Evolutionary conservation across 805 yeast genomes (phyloP).

Genomic region (Wickerhamomyces strasburgensis): DNA sequence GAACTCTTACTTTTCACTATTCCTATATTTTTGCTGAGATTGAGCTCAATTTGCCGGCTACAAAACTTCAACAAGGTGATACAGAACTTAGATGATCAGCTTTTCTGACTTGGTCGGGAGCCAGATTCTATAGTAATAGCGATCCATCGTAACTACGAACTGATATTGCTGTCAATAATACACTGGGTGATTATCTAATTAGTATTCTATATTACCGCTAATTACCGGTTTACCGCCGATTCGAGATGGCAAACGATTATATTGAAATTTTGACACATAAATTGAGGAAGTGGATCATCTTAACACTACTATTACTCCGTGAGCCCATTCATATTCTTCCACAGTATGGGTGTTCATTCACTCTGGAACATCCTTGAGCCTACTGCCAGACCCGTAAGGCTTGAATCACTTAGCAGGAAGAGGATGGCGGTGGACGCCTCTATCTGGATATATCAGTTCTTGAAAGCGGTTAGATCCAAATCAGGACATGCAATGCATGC

Average conservation of each 20-base stretch:
- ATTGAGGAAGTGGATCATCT: not conserved
- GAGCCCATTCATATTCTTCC: not conserved
- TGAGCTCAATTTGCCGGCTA: too few relatives aligned
- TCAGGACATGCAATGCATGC: constrained; percentile 73
- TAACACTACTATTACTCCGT: not conserved
- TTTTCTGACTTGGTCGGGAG: too few relatives aligned
- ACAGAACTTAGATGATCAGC: too few relatives aligned
- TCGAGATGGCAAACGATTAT: not conserved
- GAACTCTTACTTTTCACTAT: too few relatives aligned
- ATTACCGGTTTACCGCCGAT: not conserved
- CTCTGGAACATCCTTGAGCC: constrained; percentile 92
- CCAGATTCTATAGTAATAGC: too few relatives aligned
- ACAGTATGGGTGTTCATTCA: constrained; percentile 87
- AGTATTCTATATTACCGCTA: not conserved
- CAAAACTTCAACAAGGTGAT: too few relatives aligned
- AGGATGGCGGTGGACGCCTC: constrained; percentile 95
- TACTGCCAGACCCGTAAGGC: constrained; percentile 81
- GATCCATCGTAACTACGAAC: too few relatives aligned
- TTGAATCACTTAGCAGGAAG: constrained; percentile 77
- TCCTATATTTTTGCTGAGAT: too few relatives aligned
- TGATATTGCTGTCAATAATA: too few relatives aligned
- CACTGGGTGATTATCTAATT: too few relatives aligned
- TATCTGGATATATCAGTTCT: constrained; percentile 95
- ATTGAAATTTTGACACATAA: not conserved
- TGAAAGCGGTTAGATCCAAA: constrained; percentile 87